A percentile compares a stretch with the other conserved stretches of the same genome.
Conservation (phyloP, 441 rosid species). For the Populus hybrid region DNA sequence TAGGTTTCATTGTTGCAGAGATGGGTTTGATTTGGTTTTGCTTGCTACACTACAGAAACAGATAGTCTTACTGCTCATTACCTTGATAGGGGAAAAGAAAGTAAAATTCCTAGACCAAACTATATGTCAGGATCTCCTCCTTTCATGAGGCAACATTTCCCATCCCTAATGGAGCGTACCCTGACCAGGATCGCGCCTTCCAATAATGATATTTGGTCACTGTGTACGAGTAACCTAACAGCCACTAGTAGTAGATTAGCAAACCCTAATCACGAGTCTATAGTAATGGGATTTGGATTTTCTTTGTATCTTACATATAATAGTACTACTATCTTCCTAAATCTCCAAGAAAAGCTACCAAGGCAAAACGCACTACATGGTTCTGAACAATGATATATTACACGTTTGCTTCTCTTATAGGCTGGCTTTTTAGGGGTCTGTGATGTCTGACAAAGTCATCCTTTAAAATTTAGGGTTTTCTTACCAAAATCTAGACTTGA, state of each 20-base stretch:
- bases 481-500: background rate
- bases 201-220: slow-evolving; percentile 11
- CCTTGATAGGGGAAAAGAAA: background rate
- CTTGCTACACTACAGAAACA: slow-evolving; percentile 7
- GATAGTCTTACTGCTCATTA: slow-evolving; percentile 6
- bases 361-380: slow-evolving; percentile 11
- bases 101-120: background rate
- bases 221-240: background rate
- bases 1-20: slow-evolving; percentile 19
- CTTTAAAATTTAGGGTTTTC: background rate
- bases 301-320: background rate
- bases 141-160: slow-evolving; percentile 15
- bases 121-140: slow-evolving; percentile 6
- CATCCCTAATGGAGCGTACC: slow-evolving; percentile 1
- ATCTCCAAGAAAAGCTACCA: background rate
- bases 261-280: slow-evolving; percentile 32
- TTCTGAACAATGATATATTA: slow-evolving; percentile 7
- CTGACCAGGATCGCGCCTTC: slow-evolving; percentile 26
- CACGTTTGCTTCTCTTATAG: slow-evolving; percentile 13
- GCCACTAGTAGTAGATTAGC: background rate
- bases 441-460: background rate
- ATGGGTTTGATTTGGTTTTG: slow-evolving; percentile 15
- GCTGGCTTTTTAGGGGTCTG: background rate
- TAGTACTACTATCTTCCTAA: background rate
- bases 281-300: slow-evolving; percentile 3